Conservation (phyloP, 345 rosid genomes). For the Erucastrum elatum region DNA sequence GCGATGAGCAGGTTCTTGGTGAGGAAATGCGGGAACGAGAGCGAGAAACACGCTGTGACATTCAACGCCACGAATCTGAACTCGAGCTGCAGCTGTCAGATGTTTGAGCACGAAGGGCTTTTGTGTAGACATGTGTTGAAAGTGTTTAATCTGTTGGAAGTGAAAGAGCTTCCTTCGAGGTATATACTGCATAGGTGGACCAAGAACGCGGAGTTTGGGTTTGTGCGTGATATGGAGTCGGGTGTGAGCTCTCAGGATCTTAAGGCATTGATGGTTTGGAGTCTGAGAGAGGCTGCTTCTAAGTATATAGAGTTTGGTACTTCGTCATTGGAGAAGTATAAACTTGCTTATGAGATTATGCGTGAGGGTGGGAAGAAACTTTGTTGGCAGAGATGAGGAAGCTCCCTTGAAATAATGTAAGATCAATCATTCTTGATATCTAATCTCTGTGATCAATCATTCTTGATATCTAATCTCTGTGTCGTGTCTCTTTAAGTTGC, state of each 20-base stretch:
- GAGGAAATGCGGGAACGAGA: conserved; percentile 67
- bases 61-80: conserved; percentile 59
- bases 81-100: conserved; percentile 80
- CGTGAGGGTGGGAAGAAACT: conserved; percentile 82
- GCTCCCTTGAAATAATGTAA: conserved; percentile 24
- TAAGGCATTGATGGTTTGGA: conserved; percentile 75
- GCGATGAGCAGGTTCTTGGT: conserved; percentile 65
- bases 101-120: conserved; percentile 90
- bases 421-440: conserved; percentile 1
- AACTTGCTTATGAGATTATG: conserved; percentile 76
- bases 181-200: conserved; percentile 87
- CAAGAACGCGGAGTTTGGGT: conserved; percentile 71
- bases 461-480: not conserved
- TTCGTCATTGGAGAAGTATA: conserved; percentile 69
- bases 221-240: conserved; percentile 57
- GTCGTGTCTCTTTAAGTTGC: conserved; percentile 4
- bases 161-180: conserved; percentile 70
- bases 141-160: conserved; percentile 66
- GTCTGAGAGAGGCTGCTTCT: conserved; percentile 83
- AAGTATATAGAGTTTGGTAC: conserved; percentile 75
- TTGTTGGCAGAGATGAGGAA: conserved; percentile 61
- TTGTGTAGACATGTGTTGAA: conserved; percentile 78
- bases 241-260: conserved; percentile 61
- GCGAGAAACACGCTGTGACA: conserved; percentile 67
- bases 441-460: conserved; percentile 11